Conservation (phyloP, 2,329 filamentous ascomycete species). For the Colletotrichum agaves region DNA sequence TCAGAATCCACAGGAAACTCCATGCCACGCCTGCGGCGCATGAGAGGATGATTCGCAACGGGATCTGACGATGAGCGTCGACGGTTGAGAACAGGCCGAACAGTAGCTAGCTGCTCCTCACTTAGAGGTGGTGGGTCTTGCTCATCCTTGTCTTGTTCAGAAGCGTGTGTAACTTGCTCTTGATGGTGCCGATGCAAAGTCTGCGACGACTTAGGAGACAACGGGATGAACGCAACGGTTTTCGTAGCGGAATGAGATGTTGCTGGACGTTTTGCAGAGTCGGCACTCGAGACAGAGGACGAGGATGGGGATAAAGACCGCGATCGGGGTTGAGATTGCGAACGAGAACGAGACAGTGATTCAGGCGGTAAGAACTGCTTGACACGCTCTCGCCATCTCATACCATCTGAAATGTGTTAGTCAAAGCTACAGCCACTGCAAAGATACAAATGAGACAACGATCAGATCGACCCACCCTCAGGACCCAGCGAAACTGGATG, state of each 20-base stretch:
- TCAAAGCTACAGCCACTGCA: background rate
- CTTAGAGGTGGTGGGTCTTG: slow-evolving; percentile 30
- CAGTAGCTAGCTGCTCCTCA: slow-evolving; percentile 34
- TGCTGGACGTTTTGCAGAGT: slow-evolving; percentile 14
- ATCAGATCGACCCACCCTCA: slow-evolving; percentile 40
- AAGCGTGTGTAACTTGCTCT: slow-evolving; percentile 45
- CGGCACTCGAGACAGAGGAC: slow-evolving; percentile 28
- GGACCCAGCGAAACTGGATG: slow-evolving; percentile 33
- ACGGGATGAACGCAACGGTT: slow-evolving; percentile 58
- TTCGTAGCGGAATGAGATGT: slow-evolving; percentile 46
- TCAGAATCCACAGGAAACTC: slow-evolving; percentile 44
- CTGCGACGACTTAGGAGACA: slow-evolving; percentile 60
- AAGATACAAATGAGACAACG: slow-evolving; percentile 31
- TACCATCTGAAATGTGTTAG: slow-evolving; percentile 43
- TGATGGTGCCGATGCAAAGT: slow-evolving; percentile 56
- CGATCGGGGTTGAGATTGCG: slow-evolving; percentile 22
- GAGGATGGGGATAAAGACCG: slow-evolving; percentile 21
- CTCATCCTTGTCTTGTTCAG: slow-evolving; percentile 34
- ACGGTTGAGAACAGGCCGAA: slow-evolving; percentile 38
- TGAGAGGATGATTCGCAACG: slow-evolving; percentile 42
- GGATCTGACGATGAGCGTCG: slow-evolving; percentile 49
- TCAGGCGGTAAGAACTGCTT: slow-evolving; percentile 23
- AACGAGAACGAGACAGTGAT: slow-evolving; percentile 10
- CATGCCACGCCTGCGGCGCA: slow-evolving; percentile 39
- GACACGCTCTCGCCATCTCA: slow-evolving; percentile 41